Evolutionary conservation across 2,329 filamentous ascomycete species (phyloP), one percentile per base, ranked within the genome.

Genomic region (Sarocladium brachiariae): DNA sequence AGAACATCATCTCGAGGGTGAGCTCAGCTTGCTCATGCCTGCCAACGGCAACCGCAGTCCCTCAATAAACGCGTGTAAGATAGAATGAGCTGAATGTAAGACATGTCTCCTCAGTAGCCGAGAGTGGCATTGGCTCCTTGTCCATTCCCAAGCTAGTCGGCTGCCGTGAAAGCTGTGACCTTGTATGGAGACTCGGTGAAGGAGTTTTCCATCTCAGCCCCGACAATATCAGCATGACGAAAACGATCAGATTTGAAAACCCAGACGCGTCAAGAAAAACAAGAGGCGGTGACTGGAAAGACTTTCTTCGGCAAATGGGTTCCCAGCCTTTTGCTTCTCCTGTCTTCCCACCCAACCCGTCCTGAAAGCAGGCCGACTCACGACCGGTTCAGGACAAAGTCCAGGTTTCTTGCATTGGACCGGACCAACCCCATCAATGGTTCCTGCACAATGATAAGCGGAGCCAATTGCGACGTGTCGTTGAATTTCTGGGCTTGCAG

Each of bases 1-100:
- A 51, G 2, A 58, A 59, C 23, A 49, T 54, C 31, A 57, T 59
- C 51, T 57, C 57, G 4, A 54, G 56, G 23, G 57, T 55, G 14
- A 57, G 55, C 38, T 57, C 55, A 6, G 57, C 57, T n/a, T 59
- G 57, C 53, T 57, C 56, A 2, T 59, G 57, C 53, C 31, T 59
- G 50, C 57, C 57, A 1, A 56, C 57, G 6, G 52, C 56, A 5
- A 57, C 56, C 23, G 51, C 53, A 6, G 46, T 31, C 14, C 46
- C 46, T 27, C 37, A 49, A 19, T 24, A 8, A 10, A 7, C 25
- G 21, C 4, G 18, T 34, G 7, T 8, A 5, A 25, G 11, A 6
- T 37, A 35, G 9, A 14, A 21, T 21, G 39, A 43, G 5, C 9
- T 10, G 30, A 37, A 49, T 35, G 14, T 37, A 37, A 34, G 46